Percentiles rank a stretch among this genome's conserved stretches.
Conservation (phyloP, 495 filamentous ascomycete genomes). For the Xylaria acuta region DNA sequence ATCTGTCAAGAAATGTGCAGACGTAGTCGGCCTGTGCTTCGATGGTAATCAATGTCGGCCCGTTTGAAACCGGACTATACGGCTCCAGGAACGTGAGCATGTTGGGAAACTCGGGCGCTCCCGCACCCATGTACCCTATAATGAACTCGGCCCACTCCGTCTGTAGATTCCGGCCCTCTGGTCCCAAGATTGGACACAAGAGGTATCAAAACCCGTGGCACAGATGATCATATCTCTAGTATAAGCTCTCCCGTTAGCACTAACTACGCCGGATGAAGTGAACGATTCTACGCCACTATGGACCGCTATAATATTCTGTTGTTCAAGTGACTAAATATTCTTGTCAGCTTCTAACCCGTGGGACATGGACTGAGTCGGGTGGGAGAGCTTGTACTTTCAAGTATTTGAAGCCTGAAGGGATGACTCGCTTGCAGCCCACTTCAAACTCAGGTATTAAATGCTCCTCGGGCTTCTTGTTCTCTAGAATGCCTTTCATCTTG, state of each 20-base stretch:
- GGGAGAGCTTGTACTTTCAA: conserved; percentile 34
- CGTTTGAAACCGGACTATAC: conserved; percentile 53
- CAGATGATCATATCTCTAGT: conserved; percentile 56
- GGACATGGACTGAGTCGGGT: too few relatives aligned
- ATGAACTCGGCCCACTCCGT: conserved; percentile 45
- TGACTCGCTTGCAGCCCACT: conserved; percentile 58
- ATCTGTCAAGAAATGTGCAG: conserved; percentile 52
- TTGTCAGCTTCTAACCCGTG: too few relatives aligned
- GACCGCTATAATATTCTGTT: background rate
- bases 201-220: conserved; percentile 55
- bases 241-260: conserved; percentile 53
- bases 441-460: conserved; percentile 49
- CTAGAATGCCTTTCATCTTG: conserved; percentile 53
- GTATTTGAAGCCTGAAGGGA: conserved; percentile 43
- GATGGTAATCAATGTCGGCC: conserved; percentile 47
- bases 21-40: conserved; percentile 55
- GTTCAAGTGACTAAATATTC: too few relatives aligned
- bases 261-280: background rate
- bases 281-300: background rate
- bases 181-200: conserved; percentile 50
- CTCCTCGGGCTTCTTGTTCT: conserved; percentile 22
- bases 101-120: conserved; percentile 51
- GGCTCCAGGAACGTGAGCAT: conserved; percentile 58
- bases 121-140: conserved; percentile 50
- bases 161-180: conserved; percentile 42